Evolutionary conservation across 2,329 filamentous ascomycete genomes (phyloP).

Genomic region (Magnaporthiopsis rhizophila): DNA sequence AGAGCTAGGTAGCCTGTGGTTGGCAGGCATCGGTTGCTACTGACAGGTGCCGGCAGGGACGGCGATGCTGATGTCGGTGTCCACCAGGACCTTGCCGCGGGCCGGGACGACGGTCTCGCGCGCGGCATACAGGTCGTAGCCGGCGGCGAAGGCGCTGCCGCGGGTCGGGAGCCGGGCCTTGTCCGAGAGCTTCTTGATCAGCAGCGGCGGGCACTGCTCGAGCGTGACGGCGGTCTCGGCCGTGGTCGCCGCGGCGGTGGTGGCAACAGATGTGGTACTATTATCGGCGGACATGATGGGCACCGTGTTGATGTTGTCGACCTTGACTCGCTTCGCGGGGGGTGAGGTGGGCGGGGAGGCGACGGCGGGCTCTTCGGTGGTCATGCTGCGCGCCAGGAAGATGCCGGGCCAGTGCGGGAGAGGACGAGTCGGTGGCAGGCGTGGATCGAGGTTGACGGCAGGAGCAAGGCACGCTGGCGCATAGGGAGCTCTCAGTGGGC

Average conservation of each 20-base stretch:
- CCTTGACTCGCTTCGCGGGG: conserved; percentile 73
- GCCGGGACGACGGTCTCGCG: conserved; percentile 68
- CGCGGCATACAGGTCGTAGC: conserved; percentile 86
- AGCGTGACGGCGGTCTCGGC: conserved; percentile 23
- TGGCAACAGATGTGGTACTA: neutral
- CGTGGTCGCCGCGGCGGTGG: conserved; percentile 13
- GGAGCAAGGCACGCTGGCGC: neutral
- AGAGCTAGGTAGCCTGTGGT: neutral
- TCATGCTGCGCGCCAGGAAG: conserved; percentile 17
- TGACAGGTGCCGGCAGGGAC: conserved; percentile 84
- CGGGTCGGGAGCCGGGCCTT: conserved; percentile 78
- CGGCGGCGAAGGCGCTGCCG: conserved; percentile 81
- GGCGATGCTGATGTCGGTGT: conserved; percentile 86
- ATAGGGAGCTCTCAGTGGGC: neutral
- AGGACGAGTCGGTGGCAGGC: neutral
- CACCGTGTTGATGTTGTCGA: conserved; percentile 25
- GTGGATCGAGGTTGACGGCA: neutral
- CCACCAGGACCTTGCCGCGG: conserved; percentile 76
- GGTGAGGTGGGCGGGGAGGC: conserved; percentile 62
- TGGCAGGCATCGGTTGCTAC: conserved; percentile 21
- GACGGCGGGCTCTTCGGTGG: conserved; percentile 19
- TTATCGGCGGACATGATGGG: conserved; percentile 19
- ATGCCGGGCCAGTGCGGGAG: neutral
- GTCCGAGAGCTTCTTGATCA: conserved; percentile 80
- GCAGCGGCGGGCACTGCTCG: conserved; percentile 50